phyloP scores from a whole-genome alignment of 1,139 yeast species.

The Hansenula sp. region DNA sequence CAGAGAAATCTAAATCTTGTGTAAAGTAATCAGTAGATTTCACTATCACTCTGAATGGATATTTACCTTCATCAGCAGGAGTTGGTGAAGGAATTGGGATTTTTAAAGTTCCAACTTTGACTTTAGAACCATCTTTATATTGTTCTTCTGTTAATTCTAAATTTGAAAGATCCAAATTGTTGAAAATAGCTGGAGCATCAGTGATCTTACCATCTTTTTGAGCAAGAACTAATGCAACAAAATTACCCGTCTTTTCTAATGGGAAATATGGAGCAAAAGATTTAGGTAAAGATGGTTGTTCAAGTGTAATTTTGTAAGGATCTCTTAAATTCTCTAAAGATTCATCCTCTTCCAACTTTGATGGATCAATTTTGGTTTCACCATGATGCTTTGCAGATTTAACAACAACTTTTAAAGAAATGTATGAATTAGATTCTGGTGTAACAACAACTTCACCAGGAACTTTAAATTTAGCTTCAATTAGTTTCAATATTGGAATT shows the following conservation, averaged over 20 bases:
- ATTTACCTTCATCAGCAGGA: slow-evolving; percentile 60
- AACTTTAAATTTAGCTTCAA: slow-evolving; percentile 73
- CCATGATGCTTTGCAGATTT: slow-evolving; percentile 68
- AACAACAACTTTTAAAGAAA: slow-evolving; percentile 70
- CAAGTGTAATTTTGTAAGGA: slow-evolving; percentile 62
- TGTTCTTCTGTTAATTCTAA: slow-evolving; percentile 47
- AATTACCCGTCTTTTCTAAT: slow-evolving; percentile 41
- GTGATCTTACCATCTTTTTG: slow-evolving; percentile 78
- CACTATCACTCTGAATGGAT: slow-evolving; percentile 59
- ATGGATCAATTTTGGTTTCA: slow-evolving; percentile 23
- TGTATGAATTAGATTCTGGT: slow-evolving; percentile 69
- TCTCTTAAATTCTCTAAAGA: slow-evolving; percentile 64
- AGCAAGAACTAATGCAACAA: slow-evolving; percentile 64
- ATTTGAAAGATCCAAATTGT: slow-evolving; percentile 52
- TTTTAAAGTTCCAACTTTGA: slow-evolving; percentile 66
- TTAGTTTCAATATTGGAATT: slow-evolving; percentile 66
- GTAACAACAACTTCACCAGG: slow-evolving; percentile 83
- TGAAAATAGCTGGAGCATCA: slow-evolving; percentile 59
- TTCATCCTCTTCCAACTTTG: slow-evolving; percentile 41
- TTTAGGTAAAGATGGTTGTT: slow-evolving; percentile 62
- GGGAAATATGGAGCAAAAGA: slow-evolving; percentile 79
- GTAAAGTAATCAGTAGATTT: slow-evolving; percentile 70
- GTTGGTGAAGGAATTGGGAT: slow-evolving; percentile 68
- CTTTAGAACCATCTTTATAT: slow-evolving; percentile 30
- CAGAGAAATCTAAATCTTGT: slow-evolving; percentile 63